A percentile compares a stretch with the other conserved stretches of the same genome.
phyloP scores from a whole-genome alignment of 2,329 filamentous ascomycete species.

The Colletotrichum tamarilloi region DNA sequence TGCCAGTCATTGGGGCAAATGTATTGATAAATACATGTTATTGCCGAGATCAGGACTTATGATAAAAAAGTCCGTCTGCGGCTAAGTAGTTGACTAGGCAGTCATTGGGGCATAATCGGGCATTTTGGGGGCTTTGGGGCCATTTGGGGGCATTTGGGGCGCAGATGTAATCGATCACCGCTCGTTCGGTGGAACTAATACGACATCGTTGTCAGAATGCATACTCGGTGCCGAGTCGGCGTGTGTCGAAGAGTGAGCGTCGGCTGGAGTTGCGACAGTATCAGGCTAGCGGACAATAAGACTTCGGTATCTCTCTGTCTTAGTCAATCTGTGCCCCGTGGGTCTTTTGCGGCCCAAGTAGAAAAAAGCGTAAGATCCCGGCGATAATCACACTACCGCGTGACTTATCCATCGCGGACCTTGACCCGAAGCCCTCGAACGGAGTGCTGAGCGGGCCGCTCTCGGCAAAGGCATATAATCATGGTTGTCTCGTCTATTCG shows the following conservation, averaged over 20 bases:
- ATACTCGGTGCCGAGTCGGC: slow-evolving; percentile 31
- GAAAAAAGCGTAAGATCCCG: background rate
- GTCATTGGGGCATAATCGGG: background rate
- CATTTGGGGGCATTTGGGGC: background rate
- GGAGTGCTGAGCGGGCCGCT: background rate
- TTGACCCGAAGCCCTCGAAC: background rate
- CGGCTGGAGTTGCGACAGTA: background rate
- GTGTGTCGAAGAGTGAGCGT: background rate
- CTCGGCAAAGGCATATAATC: background rate
- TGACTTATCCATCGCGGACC: background rate
- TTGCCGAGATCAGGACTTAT: background rate
- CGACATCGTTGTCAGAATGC: slow-evolving; percentile 3
- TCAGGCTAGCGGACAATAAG: background rate
- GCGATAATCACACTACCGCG: background rate
- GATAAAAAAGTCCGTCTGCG: background rate
- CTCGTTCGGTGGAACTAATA: background rate
- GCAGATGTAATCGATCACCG: background rate
- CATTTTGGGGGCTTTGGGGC: background rate
- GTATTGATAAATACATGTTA: slow-evolving; percentile 5
- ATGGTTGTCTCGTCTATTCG: background rate
- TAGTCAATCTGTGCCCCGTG: background rate
- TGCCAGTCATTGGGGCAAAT: background rate
- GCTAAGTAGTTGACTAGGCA: background rate
- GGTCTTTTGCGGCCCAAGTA: background rate
- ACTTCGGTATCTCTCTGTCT: background rate